Conservation (phyloP, 768 basidiomycete species). For the Tubosaeta brunneosetosa region DNA sequence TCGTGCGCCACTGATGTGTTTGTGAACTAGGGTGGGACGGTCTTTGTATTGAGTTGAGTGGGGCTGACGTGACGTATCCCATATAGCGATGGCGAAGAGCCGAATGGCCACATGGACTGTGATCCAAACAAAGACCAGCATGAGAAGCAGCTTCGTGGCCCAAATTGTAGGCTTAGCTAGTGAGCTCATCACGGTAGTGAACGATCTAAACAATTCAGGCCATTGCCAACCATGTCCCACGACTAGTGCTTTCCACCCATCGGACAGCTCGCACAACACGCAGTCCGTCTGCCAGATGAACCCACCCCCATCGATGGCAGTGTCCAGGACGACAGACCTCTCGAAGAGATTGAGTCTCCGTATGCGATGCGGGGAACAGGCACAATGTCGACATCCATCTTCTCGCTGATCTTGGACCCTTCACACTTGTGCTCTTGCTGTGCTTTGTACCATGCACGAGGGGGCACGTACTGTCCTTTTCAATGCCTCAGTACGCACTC, state of each 20-base stretch:
- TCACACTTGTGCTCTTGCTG: slow-evolving; percentile 32
- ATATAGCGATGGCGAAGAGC: slow-evolving; percentile 26
- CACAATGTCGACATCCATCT: slow-evolving; percentile 21
- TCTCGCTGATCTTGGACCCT: slow-evolving; percentile 12
- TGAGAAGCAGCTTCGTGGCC: too few relatives aligned
- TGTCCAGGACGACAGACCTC: slow-evolving; percentile 37
- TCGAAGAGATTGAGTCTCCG: slow-evolving; percentile 87
- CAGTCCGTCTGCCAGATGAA: slow-evolving; percentile 35
- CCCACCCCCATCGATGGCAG: slow-evolving; percentile 16
- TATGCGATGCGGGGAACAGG: slow-evolving; percentile 92
- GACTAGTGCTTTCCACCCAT: slow-evolving; percentile 52
- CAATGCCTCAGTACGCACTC: slow-evolving; percentile 10
- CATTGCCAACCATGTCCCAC: slow-evolving; percentile 17
- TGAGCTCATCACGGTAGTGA: too few relatives aligned
- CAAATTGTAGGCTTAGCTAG: too few relatives aligned
- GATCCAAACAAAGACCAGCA: too few relatives aligned
- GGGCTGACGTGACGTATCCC: not conserved
- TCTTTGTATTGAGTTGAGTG: not conserved
- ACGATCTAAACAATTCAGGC: too few relatives aligned
- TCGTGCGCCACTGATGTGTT: not conserved
- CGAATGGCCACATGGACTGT: too few relatives aligned
- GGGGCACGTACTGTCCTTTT: slow-evolving; percentile 21
- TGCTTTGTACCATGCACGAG: slow-evolving; percentile 24
- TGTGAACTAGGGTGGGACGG: slow-evolving; percentile 34
- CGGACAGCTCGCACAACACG: slow-evolving; percentile 47